Percentiles rank a stretch among this genome's conserved stretches.
These are phyloP conservation scores for Naganishia albida DNA, from an alignment of 1,284 basidiomycete species.

Conservation along the genomic window DNA sequence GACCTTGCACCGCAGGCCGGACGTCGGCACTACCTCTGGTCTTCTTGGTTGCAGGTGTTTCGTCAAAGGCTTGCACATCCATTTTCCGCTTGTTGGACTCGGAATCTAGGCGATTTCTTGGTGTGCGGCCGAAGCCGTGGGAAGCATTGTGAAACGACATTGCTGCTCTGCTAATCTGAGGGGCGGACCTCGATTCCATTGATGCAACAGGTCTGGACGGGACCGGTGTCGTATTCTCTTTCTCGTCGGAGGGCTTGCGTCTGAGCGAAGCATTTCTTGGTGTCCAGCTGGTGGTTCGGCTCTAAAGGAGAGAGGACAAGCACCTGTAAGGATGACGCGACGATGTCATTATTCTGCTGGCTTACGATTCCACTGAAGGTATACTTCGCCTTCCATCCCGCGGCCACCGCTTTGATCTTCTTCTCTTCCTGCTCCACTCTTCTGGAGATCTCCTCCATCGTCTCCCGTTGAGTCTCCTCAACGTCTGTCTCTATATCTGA, in stretches of 20 bases:
- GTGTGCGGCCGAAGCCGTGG: conserved; percentile 13
- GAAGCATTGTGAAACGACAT: conserved; percentile 10
- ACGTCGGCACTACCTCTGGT: conserved; percentile 6
- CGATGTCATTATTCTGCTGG: background rate
- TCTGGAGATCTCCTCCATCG: conserved; percentile 1
- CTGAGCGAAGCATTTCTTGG: background rate
- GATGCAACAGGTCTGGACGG: background rate
- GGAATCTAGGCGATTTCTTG: background rate
- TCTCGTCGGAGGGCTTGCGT: background rate
- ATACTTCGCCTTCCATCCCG: conserved; percentile 50
- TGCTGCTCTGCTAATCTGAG: conserved; percentile 16
- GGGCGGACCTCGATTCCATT: background rate
- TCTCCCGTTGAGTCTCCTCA: conserved; percentile 35
- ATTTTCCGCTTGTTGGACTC: conserved; percentile 13
- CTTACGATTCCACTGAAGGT: conserved; percentile 38
- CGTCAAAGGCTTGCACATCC: background rate
- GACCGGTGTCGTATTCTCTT: conserved; percentile 8
- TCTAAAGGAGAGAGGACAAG: background rate
- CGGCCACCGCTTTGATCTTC: conserved; percentile 44
- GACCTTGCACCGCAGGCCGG: background rate
- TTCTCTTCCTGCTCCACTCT: conserved; percentile 37
- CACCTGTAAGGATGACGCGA: background rate
- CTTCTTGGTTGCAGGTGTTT: conserved; percentile 17
- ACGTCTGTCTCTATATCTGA: conserved; percentile 34
- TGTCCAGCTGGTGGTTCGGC: conserved; percentile 7